Percentiles rank a stretch among this genome's conserved stretches.
phyloP scores from a whole-genome alignment of 768 basidiomycete species.

The Coprinopsis strossmayeri region DNA sequence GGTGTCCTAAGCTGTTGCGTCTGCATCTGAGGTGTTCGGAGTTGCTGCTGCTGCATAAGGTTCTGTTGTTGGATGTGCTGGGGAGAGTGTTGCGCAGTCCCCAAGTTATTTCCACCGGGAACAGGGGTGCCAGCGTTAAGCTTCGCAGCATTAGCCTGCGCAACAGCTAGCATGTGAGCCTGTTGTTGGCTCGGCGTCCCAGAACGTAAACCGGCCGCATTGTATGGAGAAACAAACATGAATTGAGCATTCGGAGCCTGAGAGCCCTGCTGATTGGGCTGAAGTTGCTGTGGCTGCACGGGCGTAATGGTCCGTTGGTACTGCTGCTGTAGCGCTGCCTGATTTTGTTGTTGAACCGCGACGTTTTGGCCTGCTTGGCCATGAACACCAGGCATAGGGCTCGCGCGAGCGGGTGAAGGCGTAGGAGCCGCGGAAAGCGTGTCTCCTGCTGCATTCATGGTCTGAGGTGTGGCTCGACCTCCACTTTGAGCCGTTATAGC shows the following conservation, averaged over 20 bases:
- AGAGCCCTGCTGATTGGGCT: constrained; percentile 11
- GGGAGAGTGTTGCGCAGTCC: constrained; percentile 1
- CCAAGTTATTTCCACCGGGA: constrained; percentile 1
- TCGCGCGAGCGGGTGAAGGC: neutral
- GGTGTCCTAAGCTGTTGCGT: constrained; percentile 9
- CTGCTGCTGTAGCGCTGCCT: neutral
- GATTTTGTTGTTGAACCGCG: too few species aligned
- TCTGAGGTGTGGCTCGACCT: neutral
- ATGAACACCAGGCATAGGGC: neutral
- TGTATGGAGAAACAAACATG: constrained; percentile 4
- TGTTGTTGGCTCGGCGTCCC: constrained; percentile 11
- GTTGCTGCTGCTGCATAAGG: constrained; percentile 13
- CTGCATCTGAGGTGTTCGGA: constrained; percentile 15
- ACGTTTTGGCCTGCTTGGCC: too few species aligned
- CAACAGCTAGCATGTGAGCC: constrained; percentile 6
- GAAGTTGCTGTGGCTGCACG: constrained; percentile 8
- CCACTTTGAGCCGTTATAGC: neutral
- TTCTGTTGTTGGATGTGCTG: constrained; percentile 9
- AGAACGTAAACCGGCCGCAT: constrained; percentile 11
- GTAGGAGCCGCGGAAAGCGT: neutral
- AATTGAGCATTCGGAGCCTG: constrained; percentile 16
- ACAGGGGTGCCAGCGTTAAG: constrained; percentile 8
- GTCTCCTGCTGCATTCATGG: neutral
- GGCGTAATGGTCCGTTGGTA: neutral
- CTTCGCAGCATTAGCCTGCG: constrained; percentile 6